These are phyloP conservation scores for Paraphoma sp. DNA, from an alignment of 2,329 filamentous ascomycete species.

Conservation along the genomic window DNA sequence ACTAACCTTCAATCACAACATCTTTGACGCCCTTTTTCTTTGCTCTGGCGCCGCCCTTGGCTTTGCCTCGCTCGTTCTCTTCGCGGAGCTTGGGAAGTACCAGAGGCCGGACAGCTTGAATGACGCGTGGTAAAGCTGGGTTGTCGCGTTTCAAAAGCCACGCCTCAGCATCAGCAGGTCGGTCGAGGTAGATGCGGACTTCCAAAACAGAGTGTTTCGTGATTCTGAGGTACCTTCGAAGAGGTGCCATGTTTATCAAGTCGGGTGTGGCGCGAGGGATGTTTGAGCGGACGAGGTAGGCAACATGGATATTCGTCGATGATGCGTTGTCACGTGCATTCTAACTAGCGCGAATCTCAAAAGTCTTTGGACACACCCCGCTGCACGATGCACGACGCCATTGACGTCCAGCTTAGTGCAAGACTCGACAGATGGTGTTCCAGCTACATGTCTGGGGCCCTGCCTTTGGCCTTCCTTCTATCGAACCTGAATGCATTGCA, in stretches of 20 bases:
- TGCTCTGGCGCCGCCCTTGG: conserved; percentile 60
- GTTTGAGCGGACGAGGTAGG: background rate
- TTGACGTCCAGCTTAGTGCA: background rate
- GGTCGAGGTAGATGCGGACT: conserved; percentile 93
- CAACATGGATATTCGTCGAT: conserved; percentile 5
- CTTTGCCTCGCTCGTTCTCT: conserved; percentile 73
- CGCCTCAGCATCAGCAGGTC: conserved; percentile 79
- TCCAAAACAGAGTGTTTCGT: conserved; percentile 95
- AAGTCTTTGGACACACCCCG: background rate
- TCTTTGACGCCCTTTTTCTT: conserved; percentile 90
- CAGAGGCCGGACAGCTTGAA: conserved; percentile 82
- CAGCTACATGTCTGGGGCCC: conserved; percentile 91
- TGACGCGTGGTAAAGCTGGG: conserved; percentile 79
- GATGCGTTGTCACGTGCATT: conserved; percentile 31
- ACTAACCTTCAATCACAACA: conserved; percentile 77
- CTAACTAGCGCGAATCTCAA: conserved; percentile 7
- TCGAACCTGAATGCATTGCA: conserved; percentile 90
- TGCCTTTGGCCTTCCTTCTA: conserved; percentile 85
- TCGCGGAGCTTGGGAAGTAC: conserved; percentile 92
- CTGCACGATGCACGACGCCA: background rate
- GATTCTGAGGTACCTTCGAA: conserved; percentile 88
- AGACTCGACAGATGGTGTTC: conserved; percentile 57
- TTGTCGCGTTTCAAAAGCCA: conserved; percentile 83
- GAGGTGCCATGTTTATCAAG: conserved; percentile 72
- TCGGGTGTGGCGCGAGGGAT: conserved; percentile 1